Percentiles rank a stretch among this genome's conserved stretches.
Conservation (phyloP, 306 rosid genomes). For the Cucumis cinereus region DNA sequence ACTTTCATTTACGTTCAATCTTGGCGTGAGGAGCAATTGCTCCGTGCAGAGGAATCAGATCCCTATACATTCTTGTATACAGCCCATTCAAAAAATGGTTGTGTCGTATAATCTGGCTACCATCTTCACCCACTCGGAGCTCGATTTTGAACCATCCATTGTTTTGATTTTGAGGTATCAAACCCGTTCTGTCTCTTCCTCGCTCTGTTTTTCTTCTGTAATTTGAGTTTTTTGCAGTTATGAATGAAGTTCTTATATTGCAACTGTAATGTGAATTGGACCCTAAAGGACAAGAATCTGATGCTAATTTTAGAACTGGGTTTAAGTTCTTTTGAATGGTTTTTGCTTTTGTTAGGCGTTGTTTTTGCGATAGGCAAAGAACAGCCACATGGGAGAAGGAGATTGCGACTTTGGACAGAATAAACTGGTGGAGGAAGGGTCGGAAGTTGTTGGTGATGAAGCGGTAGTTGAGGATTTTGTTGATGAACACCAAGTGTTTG, state of each 20-base stretch:
- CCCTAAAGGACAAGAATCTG: neutral
- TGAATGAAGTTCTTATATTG: neutral
- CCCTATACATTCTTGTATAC: neutral
- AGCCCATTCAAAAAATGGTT: neutral
- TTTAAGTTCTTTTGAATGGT: neutral
- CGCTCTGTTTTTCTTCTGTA: neutral
- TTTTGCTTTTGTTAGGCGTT: neutral
- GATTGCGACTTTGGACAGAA: neutral
- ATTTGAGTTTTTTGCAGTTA: neutral
- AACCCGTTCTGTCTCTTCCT: neutral
- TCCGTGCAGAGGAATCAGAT: neutral
- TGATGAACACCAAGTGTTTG: neutral
- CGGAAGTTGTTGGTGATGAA: neutral
- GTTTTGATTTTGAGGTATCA: neutral
- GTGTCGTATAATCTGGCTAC: neutral
- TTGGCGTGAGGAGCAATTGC: neutral
- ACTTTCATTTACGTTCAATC: neutral
- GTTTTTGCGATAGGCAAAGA: neutral
- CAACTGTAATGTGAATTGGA: neutral
- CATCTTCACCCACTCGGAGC: neutral
- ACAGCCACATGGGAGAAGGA: neutral
- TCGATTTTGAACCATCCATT: neutral
- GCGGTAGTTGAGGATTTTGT: no score
- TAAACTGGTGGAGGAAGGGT: neutral
- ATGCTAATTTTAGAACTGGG: neutral